Conservation (phyloP, 352 stramenopile species). For the Globisporangium nodosum region DNA sequence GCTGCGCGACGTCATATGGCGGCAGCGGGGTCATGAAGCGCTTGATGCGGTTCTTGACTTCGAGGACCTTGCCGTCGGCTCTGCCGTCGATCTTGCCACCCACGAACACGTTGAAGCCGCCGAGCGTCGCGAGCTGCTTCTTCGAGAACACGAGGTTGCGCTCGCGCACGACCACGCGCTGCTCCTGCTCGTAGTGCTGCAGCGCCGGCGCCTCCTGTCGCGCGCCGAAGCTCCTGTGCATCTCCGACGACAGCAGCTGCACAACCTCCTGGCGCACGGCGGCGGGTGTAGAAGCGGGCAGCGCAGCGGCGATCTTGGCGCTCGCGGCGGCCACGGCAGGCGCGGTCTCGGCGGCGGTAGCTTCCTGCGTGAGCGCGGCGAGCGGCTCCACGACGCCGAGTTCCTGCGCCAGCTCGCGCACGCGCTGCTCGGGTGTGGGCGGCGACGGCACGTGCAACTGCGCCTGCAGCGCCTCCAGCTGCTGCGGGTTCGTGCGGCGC, state of each 20-base stretch:
- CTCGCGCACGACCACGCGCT: constrained; percentile 52
- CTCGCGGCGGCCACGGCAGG: constrained; percentile 30
- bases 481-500: constrained; percentile 70
- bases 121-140: constrained; percentile 49
- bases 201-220: constrained; percentile 65
- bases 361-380: constrained; percentile 48
- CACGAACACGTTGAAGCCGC: constrained; percentile 50
- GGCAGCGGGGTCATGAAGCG: constrained; percentile 67
- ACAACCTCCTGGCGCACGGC: constrained; percentile 60
- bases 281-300: constrained; percentile 39
- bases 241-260: constrained; percentile 67
- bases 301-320: constrained; percentile 38
- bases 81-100: constrained; percentile 83
- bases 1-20: constrained; percentile 73
- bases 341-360: constrained; percentile 38
- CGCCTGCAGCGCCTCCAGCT: constrained; percentile 42
- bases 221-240: constrained; percentile 74
- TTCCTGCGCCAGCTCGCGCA: constrained; percentile 47
- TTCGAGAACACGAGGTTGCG: constrained; percentile 74
- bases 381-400: constrained; percentile 52
- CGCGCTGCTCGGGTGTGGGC: constrained; percentile 40
- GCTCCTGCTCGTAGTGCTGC: constrained; percentile 56
- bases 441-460: constrained; percentile 37
- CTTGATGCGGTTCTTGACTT: constrained; percentile 81
- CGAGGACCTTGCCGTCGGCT: constrained; percentile 70